Conservation (phyloP, 2,329 filamentous ascomycete species). For the Leptographium galeiforme region DNA sequence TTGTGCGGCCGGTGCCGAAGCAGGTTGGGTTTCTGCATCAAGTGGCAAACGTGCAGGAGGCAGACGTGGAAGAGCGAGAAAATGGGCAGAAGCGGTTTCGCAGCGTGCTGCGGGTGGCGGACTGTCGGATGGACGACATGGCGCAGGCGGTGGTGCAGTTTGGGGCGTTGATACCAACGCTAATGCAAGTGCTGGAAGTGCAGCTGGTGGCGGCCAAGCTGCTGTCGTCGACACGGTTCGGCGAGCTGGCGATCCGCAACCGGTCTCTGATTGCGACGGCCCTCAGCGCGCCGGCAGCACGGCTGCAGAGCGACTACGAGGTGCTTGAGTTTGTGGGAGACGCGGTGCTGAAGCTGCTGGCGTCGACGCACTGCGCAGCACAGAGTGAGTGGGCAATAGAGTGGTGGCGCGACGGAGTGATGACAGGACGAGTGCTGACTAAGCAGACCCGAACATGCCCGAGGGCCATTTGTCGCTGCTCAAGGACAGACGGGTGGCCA, state of each 20-base stretch:
- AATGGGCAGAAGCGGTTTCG: constrained; percentile 17
- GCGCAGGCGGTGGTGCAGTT: constrained; percentile 31
- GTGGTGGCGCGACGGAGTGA: no score
- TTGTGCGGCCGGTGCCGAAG: constrained; percentile 35
- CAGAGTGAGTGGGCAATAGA: constrained; percentile 25
- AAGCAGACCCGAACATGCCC: constrained; percentile 50
- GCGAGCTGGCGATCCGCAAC: constrained; percentile 37
- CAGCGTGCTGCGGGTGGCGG: constrained; percentile 29
- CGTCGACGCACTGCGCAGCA: constrained; percentile 49
- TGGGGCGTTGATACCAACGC: constrained; percentile 55
- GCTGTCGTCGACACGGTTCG: constrained; percentile 35
- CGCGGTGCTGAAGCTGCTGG: constrained; percentile 62
- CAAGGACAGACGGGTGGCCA: constrained; percentile 61
- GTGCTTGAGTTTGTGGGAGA: constrained; percentile 81
- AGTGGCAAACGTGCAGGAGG: constrained; percentile 6
- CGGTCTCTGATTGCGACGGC: constrained; percentile 49
- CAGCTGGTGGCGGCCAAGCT: constrained; percentile 50
- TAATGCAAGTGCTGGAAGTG: constrained; percentile 57
- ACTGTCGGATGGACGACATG: constrained; percentile 36
- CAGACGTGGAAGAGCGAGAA: background rate
- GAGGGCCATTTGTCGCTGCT: constrained; percentile 60
- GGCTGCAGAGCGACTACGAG: constrained; percentile 58
- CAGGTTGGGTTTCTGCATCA: constrained; percentile 46
- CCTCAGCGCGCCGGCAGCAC: constrained; percentile 51
- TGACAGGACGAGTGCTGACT: constrained; percentile 2